Conservation (phyloP, 768 basidiomycete species). For the Auriscalpium orientale region DNA sequence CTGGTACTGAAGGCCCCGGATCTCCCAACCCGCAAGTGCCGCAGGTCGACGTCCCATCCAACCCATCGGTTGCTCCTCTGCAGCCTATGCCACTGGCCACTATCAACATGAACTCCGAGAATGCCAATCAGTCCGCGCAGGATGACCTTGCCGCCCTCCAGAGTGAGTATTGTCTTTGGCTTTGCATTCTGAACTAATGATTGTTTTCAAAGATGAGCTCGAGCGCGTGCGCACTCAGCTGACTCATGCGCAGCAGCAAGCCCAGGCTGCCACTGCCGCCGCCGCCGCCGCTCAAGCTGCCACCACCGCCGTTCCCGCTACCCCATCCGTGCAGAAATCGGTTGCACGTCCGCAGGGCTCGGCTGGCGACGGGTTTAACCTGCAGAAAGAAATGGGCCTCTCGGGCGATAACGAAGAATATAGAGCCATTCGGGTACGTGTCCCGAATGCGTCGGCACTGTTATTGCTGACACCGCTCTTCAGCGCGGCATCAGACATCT, state of each 20-base stretch:
- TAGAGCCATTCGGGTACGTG: neutral
- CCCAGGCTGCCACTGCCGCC: neutral
- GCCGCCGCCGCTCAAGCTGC: neutral
- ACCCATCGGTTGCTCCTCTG: too few relatives aligned
- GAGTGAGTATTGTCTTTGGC: too few relatives aligned
- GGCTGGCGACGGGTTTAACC: neutral
- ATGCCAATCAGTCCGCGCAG: neutral
- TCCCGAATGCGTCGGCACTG: neutral
- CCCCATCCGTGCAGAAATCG: neutral
- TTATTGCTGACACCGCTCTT: neutral
- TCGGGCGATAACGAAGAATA: neutral
- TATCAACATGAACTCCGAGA: neutral
- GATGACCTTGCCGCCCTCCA: too few relatives aligned
- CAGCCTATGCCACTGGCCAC: too few relatives aligned
- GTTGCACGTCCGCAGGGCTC: neutral
- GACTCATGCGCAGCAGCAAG: constrained; percentile 1
- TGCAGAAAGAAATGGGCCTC: neutral
- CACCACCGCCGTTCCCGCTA: neutral
- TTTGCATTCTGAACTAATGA: too few relatives aligned
- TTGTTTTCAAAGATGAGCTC: too few relatives aligned
- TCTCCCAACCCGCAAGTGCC: neutral
- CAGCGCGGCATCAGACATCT: neutral
- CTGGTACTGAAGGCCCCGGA: neutral
- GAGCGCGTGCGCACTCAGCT: constrained; percentile 4
- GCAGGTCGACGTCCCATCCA: neutral